A percentile compares a stretch with the other conserved stretches of the same genome.
These are phyloP conservation scores for Paraphoma sp. DNA, from an alignment of 2,329 filamentous ascomycete genomes.

Conservation along the genomic window DNA sequence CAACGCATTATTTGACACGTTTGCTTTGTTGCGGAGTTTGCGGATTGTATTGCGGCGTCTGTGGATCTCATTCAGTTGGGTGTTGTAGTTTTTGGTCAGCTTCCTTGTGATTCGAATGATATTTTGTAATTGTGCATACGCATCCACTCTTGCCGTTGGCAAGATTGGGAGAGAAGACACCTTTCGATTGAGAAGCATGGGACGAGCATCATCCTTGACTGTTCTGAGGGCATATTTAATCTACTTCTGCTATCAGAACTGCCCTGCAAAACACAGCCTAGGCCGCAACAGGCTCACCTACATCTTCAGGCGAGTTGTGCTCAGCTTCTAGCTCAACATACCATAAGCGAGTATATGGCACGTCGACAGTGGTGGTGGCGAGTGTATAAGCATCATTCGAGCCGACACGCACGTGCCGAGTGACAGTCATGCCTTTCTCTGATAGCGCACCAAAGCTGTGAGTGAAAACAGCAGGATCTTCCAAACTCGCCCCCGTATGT, in stretches of 20 bases:
- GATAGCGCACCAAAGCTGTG: slow-evolving; percentile 69
- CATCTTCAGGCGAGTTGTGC: not conserved
- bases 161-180: too few relatives aligned
- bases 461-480: slow-evolving; percentile 26
- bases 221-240: not conserved
- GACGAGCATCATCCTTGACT: not conserved
- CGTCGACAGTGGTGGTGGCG: not conserved
- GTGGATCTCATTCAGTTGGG: too few relatives aligned
- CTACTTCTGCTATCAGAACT: not conserved
- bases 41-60: too few relatives aligned
- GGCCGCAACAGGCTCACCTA: not conserved
- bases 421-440: slow-evolving; percentile 56
- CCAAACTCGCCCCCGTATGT: slow-evolving; percentile 7
- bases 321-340: not conserved
- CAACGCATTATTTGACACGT: too few relatives aligned
- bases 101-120: too few relatives aligned
- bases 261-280: not conserved
- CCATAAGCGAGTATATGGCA: not conserved
- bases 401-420: not conserved
- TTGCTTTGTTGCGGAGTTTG: too few relatives aligned
- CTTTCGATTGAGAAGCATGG: not conserved
- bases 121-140: too few relatives aligned
- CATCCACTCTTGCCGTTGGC: too few relatives aligned
- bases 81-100: too few relatives aligned
- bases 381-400: not conserved